Conservation (phyloP, 31 red algal species). For the Odonthalia washingtoniensis region DNA sequence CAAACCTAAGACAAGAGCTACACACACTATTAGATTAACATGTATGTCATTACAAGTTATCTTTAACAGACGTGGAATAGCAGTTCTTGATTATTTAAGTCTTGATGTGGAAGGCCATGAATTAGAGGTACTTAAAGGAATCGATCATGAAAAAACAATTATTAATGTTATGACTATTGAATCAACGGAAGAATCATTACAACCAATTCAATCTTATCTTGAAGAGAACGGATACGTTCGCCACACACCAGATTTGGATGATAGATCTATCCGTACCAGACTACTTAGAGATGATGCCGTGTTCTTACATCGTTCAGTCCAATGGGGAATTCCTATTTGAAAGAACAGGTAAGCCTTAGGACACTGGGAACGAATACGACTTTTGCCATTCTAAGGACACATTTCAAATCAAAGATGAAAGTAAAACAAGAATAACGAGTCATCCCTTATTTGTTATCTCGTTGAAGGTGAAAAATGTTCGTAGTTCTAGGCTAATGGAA, state of each 20-base stretch:
- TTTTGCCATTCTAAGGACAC: no score
- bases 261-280: not conserved
- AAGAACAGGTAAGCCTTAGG: not conserved
- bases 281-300: conserved; percentile 45
- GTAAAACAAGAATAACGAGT: no score
- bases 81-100: conserved; percentile 66
- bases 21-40: not conserved
- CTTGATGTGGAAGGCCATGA: conserved; percentile 78
- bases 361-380: no score
- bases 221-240: conserved; percentile 39
- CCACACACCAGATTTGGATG: conserved; percentile 33
- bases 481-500: no score
- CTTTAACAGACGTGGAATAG: not conserved
- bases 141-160: conserved; percentile 49
- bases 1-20: not conserved
- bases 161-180: conserved; percentile 72
- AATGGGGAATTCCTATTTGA: conserved; percentile 50
- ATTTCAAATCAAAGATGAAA: no score
- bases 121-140: conserved; percentile 55
- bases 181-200: not conserved
- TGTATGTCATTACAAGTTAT: conserved; percentile 32
- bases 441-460: no score
- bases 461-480: no score
- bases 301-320: conserved; percentile 46
- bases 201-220: conserved; percentile 39